Conservation (phyloP, 1,284 basidiomycete genomes). For the Heliocybe sulcata region DNA sequence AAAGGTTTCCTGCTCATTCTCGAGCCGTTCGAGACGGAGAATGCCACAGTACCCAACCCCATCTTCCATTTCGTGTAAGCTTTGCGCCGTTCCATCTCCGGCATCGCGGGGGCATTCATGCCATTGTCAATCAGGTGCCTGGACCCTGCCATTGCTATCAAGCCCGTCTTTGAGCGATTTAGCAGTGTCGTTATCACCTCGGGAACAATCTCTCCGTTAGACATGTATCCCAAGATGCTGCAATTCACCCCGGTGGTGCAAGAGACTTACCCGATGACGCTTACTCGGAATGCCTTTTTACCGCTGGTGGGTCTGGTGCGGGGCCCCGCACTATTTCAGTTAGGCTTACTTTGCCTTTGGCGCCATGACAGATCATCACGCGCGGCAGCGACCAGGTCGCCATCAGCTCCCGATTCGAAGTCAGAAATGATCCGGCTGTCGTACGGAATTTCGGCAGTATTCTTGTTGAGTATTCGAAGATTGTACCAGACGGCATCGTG, state of each 20-base stretch:
- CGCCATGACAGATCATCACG: conserved; percentile 75
- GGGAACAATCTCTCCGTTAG: conserved; percentile 95
- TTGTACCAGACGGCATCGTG: conserved; percentile 98
- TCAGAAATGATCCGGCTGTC: conserved; percentile 97
- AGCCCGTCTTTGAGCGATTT: conserved; percentile 97
- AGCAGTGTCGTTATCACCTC: conserved; percentile 98
- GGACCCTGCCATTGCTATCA: conserved; percentile 96
- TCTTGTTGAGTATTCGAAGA: conserved; percentile 95
- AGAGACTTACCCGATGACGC: conserved; percentile 97
- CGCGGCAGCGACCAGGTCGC: conserved; percentile 98
- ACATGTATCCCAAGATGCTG: conserved; percentile 99
- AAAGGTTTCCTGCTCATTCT: conserved; percentile 93
- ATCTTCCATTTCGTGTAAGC: conserved; percentile 96
- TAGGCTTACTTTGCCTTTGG: too few species aligned
- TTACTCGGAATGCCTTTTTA: conserved; percentile 94
- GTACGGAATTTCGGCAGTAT: conserved; percentile 99
- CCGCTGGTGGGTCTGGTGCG: conserved; percentile 62
- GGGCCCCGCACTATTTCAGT: too few species aligned
- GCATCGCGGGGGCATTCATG: background rate
- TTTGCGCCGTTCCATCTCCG: conserved; percentile 1
- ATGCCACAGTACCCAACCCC: conserved; percentile 97
- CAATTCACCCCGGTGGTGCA: conserved; percentile 97
- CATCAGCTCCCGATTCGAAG: conserved; percentile 98
- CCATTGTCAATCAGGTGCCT: conserved; percentile 61
- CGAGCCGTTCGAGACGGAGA: conserved; percentile 98